Percentiles rank a stretch among this genome's conserved stretches.
phyloP scores from a whole-genome alignment of 1,139 yeast genomes.

The Geotrichum aggregatum region DNA sequence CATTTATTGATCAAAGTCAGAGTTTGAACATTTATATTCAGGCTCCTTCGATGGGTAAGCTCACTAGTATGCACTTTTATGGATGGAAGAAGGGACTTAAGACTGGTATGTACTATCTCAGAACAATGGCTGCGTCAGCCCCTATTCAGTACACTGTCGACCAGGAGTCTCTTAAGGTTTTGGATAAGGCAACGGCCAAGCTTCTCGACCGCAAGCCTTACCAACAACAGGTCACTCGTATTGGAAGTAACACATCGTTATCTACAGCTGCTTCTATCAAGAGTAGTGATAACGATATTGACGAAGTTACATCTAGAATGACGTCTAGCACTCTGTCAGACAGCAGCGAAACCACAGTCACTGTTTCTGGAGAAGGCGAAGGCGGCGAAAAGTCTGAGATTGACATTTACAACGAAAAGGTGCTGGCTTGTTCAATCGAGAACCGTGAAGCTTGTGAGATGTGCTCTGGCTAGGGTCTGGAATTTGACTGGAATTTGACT shows the following conservation, averaged over 20 bases:
- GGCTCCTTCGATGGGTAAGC: conserved; percentile 86
- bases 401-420: conserved; percentile 89
- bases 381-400: conserved; percentile 35
- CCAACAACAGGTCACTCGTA: conserved; percentile 25
- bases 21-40: conserved; percentile 80
- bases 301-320: conserved; percentile 17
- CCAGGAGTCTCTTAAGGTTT: conserved; percentile 45
- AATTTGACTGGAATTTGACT: background rate
- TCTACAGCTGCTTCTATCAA: conserved; percentile 20
- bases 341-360: conserved; percentile 23
- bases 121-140: conserved; percentile 92
- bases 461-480: conserved; percentile 79
- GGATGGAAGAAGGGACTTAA: conserved; percentile 96
- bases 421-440: conserved; percentile 91
- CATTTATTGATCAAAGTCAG: conserved; percentile 92
- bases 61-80: conserved; percentile 96
- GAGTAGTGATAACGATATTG: conserved; percentile 5
- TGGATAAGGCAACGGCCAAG: conserved; percentile 34
- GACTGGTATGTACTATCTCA: conserved; percentile 95
- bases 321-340: conserved; percentile 23
- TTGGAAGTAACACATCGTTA: conserved; percentile 19
- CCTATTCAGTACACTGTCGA: conserved; percentile 92
- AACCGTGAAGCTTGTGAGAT: conserved; percentile 97
- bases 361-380: conserved; percentile 25
- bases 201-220: conserved; percentile 39